A percentile compares a stretch with the other conserved stretches of the same genome.
These are phyloP conservation scores for Calonectria multiphialidica DNA, from an alignment of 2,329 filamentous ascomycete species.

Conservation along the genomic window DNA sequence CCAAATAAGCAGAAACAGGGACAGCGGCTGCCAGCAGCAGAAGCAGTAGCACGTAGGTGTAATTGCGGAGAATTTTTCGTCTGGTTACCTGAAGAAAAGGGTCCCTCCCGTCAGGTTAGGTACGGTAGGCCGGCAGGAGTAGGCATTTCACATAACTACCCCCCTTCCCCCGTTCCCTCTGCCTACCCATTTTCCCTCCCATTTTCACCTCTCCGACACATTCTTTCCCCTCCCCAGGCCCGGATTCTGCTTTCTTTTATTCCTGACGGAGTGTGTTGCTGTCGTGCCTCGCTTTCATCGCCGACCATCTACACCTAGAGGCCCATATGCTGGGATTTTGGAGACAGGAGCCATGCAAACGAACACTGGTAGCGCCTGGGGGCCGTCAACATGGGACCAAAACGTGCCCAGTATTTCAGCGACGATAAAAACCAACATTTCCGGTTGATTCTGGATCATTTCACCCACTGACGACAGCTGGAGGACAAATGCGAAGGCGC, in stretches of 20 bases:
- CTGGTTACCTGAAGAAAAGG: constrained; percentile 32
- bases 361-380: constrained; percentile 32
- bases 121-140: constrained; percentile 27
- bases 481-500: constrained; percentile 30
- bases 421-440: constrained; percentile 21
- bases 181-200: constrained; percentile 43
- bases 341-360: constrained; percentile 24
- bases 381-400: constrained; percentile 17
- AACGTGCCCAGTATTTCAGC: constrained; percentile 6
- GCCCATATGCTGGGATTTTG: constrained; percentile 39
- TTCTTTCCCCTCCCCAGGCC: constrained; percentile 32
- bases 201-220: constrained; percentile 39
- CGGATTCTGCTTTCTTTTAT: constrained; percentile 13
- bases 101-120: constrained; percentile 35
- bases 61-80: constrained; percentile 32
- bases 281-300: constrained; percentile 31
- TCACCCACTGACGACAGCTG: constrained; percentile 21
- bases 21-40: constrained; percentile 7
- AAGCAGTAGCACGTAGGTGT: constrained; percentile 18
- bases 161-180: constrained; percentile 50
- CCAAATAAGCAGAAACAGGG: constrained; percentile 6
- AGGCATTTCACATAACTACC: constrained; percentile 53
- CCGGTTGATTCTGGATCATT: constrained; percentile 6
- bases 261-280: constrained; percentile 35
- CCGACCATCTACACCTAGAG: constrained; percentile 42